Evolutionary conservation across 176 grass and related monocot genomes (phyloP).

Genomic region (Oropetium thomaeum): DNA sequence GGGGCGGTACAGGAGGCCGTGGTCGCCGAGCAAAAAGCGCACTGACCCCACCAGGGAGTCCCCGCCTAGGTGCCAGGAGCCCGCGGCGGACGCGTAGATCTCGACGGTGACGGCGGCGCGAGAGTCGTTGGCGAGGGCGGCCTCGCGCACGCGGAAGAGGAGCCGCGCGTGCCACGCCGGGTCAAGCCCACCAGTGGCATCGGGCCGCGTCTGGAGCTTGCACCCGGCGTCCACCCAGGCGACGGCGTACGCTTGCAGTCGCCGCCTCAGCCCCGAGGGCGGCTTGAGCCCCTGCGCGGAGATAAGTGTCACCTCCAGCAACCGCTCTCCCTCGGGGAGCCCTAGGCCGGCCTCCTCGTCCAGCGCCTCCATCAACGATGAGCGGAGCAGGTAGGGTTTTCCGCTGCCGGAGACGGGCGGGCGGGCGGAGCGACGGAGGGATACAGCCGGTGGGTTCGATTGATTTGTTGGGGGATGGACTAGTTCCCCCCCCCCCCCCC

Average conservation of each 20-base stretch:
- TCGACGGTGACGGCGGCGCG: constrained; percentile 63
- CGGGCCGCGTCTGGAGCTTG: constrained; percentile 65
- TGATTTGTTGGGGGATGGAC: neutral
- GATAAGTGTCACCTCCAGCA: constrained; percentile 75
- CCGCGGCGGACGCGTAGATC: constrained; percentile 60
- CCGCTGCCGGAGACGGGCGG: constrained; percentile 1
- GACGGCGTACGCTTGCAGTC: constrained; percentile 76
- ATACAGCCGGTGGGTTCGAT: neutral
- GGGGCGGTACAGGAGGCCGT: constrained; percentile 56
- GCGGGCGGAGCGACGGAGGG: neutral
- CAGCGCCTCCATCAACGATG: constrained; percentile 51
- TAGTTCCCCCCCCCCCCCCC: no score
- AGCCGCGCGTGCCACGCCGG: constrained; percentile 90
- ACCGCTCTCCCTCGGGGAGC: constrained; percentile 33
- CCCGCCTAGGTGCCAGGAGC: constrained; percentile 52
- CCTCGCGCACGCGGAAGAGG: constrained; percentile 60
- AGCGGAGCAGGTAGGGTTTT: constrained; percentile 35
- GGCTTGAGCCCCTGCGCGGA: constrained; percentile 84
- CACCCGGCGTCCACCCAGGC: constrained; percentile 65
- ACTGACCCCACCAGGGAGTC: constrained; percentile 61
- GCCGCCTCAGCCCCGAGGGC: constrained; percentile 43
- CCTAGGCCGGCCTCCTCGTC: constrained; percentile 38
- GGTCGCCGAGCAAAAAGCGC: constrained; percentile 70
- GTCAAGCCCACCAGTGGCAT: constrained; percentile 61
- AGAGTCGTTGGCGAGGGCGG: constrained; percentile 65